Evolutionary conservation across 1,284 basidiomycete genomes (phyloP).

Genomic region (Entoloma clypeatum): DNA sequence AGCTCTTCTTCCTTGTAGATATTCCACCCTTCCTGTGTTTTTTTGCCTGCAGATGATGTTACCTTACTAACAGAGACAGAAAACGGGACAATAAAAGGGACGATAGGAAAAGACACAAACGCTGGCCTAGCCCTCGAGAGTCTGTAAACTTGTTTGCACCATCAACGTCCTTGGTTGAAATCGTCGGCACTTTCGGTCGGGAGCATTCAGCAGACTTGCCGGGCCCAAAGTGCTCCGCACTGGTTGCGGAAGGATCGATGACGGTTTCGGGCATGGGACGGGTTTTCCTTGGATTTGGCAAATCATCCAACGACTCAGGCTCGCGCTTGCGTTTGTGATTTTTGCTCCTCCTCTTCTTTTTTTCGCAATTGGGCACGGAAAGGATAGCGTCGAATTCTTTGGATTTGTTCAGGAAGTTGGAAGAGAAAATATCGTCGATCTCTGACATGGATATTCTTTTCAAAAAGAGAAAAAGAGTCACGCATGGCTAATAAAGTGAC

Average conservation of each 20-base stretch:
- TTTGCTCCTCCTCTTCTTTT: conserved; percentile 41
- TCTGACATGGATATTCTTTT: conserved; percentile 44
- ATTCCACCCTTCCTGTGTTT: conserved; percentile 80
- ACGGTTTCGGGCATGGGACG: conserved; percentile 54
- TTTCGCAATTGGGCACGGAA: conserved; percentile 21
- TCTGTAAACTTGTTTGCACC: conserved; percentile 66
- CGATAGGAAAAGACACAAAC: conserved; percentile 46
- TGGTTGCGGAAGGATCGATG: conserved; percentile 49
- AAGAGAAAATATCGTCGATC: conserved; percentile 78
- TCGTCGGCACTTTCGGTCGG: conserved; percentile 20
- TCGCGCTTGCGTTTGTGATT: conserved; percentile 36
- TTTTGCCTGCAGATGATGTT: conserved; percentile 50
- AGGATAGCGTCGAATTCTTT: conserved; percentile 22
- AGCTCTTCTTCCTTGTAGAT: conserved; percentile 89
- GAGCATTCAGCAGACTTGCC: conserved; percentile 17
- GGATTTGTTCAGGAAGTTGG: conserved; percentile 44
- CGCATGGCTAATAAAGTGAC: conserved; percentile 13
- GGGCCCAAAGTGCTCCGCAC: conserved; percentile 34
- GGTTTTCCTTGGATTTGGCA: conserved; percentile 15
- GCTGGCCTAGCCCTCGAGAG: conserved; percentile 68
- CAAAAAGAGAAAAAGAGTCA: background rate
- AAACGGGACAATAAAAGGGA: conserved; percentile 5
- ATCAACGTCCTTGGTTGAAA: conserved; percentile 20
- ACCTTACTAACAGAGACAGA: conserved; percentile 7
- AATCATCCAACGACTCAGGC: conserved; percentile 12